A percentile compares a stretch with the other conserved stretches of the same genome.
These are phyloP conservation scores for Orbilia brochopaga DNA, from an alignment of 2,329 filamentous ascomycete species.

Conservation along the genomic window DNA sequence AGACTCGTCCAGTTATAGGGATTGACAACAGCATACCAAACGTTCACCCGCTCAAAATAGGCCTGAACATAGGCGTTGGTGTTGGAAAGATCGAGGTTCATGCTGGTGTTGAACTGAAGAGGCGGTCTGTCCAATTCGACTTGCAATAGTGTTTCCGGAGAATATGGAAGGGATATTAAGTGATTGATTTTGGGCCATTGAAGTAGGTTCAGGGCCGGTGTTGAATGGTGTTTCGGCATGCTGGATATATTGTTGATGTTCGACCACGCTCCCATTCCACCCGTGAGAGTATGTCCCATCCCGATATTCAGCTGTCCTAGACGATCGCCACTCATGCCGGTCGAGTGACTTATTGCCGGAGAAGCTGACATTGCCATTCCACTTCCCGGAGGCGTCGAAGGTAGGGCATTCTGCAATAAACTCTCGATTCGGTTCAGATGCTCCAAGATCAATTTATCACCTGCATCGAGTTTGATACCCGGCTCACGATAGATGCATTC, in stretches of 20 bases:
- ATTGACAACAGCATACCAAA: conserved; percentile 86
- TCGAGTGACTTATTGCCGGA: conserved; percentile 70
- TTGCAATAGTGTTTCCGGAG: conserved; percentile 80
- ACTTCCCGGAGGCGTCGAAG: conserved; percentile 64
- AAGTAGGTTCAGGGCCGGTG: conserved; percentile 76
- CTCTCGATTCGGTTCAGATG: conserved; percentile 78
- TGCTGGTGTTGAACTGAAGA: conserved; percentile 65
- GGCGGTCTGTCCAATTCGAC: conserved; percentile 80
- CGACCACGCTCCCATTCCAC: conserved; percentile 73
- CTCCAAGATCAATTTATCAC: conserved; percentile 83
- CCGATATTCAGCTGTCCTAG: conserved; percentile 58
- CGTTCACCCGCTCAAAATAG: conserved; percentile 80
- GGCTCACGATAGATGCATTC: conserved; percentile 85
- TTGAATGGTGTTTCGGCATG: conserved; percentile 85
- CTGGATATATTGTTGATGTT: conserved; percentile 72
- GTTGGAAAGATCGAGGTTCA: conserved; percentile 75
- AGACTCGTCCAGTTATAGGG: conserved; percentile 79
- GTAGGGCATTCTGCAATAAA: conserved; percentile 68
- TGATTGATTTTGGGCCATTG: conserved; percentile 82
- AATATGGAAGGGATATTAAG: conserved; percentile 76
- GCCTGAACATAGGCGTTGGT: conserved; percentile 76
- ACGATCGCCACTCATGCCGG: conserved; percentile 66
- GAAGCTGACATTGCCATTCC: conserved; percentile 67
- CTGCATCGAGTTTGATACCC: conserved; percentile 83
- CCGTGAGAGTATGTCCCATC: conserved; percentile 55